Evolutionary conservation across 2,329 filamentous ascomycete genomes (phyloP).

Genomic region (Colletotrichum acutatum): DNA sequence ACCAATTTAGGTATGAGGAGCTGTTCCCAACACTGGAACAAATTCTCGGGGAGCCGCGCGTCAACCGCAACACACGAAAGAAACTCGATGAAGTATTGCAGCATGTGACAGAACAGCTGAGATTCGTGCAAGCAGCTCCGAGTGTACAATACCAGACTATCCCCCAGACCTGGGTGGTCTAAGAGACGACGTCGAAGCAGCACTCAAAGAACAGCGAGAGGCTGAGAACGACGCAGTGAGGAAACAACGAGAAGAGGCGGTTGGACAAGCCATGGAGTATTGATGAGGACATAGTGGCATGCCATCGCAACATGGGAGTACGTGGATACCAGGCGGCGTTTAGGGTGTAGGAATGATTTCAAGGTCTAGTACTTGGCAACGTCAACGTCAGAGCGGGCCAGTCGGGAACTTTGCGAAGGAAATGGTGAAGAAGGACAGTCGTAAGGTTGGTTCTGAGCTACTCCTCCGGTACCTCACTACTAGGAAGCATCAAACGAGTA

Average conservation of each 20-base stretch:
- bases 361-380: neutral
- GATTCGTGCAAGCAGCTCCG: conserved; percentile 85
- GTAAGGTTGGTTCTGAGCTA: neutral
- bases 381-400: neutral
- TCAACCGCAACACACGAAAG: conserved; percentile 83
- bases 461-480: neutral
- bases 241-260: conserved; percentile 65
- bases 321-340: conserved; percentile 10
- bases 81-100: conserved; percentile 79
- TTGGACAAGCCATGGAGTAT: conserved; percentile 68
- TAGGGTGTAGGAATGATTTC: conserved; percentile 12
- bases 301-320: neutral
- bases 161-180: conserved; percentile 79
- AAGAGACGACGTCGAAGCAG: conserved; percentile 75
- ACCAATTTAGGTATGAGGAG: conserved; percentile 84
- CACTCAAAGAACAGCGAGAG: conserved; percentile 72
- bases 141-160: conserved; percentile 88
- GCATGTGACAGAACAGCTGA: conserved; percentile 84
- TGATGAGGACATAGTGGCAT: conserved; percentile 37
- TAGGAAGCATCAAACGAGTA: neutral
- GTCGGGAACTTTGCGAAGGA: neutral
- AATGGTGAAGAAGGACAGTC: no score
- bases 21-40: conserved; percentile 89
- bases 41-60: conserved; percentile 72
- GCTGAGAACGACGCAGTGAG: conserved; percentile 66